Evolutionary conservation across 768 basidiomycete species (phyloP), one percentile per base, ranked within the genome.

Genomic region (Termitomyces eurrhizus): DNA sequence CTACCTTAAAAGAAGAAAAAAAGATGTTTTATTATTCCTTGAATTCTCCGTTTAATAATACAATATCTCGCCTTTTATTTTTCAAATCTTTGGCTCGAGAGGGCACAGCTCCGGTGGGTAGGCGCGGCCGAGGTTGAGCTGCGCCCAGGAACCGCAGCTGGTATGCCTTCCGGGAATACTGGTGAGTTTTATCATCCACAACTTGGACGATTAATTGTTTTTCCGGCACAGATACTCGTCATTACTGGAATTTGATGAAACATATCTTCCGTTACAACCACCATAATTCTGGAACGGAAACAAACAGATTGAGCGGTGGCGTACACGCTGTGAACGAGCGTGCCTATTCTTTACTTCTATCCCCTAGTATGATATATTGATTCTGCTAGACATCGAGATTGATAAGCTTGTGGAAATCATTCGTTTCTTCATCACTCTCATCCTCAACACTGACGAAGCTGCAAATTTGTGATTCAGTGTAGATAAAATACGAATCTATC

Each of bases 251-350:
- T 37, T 72, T 87, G 42, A 79, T 82, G 6, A 67, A 72, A 41
- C 79, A 83, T 64, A 90, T 92, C 62, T 90, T 89, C 80, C 83
- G 90, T 21, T 92, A 90, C 67, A 76, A 68, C 59, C 82, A 83
- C 59, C 70, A 70, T 13, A 79, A 78, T 59, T 70, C 68, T 21
- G 76, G 71, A 8, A 72, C 73, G 44, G 66, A 66, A 33, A 67
- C 69, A 0, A 72, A 69, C 21, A 67, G 72, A 33, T 64, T 76
- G n/a, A 24, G 42, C 26, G 72, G 72, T 53, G 79, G 80, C 1
- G 72, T 86, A n/a, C 90, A 91, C 70, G 89, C 89, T 2, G 82
- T 90, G 32, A 82, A 91, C 59, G 90, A 91, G 78, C 78, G 88
- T 87, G 66, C 67, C 82, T 56, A 54, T 46, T 37, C 14, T 39